Evolutionary conservation across 345 rosid genomes (phyloP).

Genomic region (Angophora floribunda): DNA sequence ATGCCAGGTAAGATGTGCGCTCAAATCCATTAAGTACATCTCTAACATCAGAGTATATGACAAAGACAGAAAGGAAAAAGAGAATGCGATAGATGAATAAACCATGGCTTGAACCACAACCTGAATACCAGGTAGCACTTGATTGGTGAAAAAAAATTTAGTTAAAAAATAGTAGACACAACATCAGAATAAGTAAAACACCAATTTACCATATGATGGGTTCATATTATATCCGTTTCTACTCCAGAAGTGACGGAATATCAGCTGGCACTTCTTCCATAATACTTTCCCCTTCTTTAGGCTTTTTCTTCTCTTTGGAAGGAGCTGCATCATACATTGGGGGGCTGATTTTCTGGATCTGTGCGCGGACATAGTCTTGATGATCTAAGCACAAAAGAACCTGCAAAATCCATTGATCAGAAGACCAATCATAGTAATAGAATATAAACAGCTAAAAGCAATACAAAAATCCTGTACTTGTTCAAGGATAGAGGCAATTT

Average conservation of each 20-base stretch:
- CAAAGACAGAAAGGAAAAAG: background rate
- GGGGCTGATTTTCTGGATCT: constrained; percentile 83
- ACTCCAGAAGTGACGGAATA: constrained; percentile 65
- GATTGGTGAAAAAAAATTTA: background rate
- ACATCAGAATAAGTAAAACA: background rate
- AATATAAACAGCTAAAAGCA: background rate
- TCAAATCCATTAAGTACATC: background rate
- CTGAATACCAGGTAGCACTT: background rate
- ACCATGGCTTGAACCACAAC: background rate
- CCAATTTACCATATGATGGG: constrained; percentile 56
- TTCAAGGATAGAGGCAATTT: constrained; percentile 85
- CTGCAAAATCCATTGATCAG: constrained; percentile 18
- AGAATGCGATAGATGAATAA: background rate
- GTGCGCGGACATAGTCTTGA: constrained; percentile 84
- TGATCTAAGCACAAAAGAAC: constrained; percentile 85
- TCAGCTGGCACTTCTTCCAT: constrained; percentile 86
- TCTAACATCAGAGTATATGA: background rate
- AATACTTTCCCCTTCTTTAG: constrained; percentile 73
- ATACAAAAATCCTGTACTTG: constrained; percentile 33
- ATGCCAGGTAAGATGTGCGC: background rate
- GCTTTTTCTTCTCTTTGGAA: constrained; percentile 82
- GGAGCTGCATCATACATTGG: constrained; percentile 64
- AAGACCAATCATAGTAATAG: background rate
- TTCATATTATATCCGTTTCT: constrained; percentile 77
- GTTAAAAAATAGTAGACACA: background rate